These are phyloP conservation scores for Cunninghamia lanceolata DNA, from an alignment of 75 land plant genomes.

Conservation along the genomic window DNA sequence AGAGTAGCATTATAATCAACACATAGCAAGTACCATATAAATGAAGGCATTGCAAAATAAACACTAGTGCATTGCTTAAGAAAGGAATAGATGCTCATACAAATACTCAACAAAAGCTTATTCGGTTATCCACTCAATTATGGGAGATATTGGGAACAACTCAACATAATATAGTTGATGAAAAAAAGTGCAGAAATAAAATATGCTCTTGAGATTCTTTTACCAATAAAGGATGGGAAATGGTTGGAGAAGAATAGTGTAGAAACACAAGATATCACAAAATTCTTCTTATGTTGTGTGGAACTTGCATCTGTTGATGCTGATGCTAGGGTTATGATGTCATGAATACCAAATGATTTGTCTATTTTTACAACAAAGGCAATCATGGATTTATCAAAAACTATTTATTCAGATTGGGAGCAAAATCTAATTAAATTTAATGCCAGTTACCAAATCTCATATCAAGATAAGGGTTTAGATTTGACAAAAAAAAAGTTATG, in stretches of 20 bases:
- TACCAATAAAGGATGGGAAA: constrained; percentile 4
- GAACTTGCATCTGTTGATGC: neutral
- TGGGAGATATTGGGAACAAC: neutral
- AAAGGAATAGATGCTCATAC: no score
- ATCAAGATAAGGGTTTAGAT: no score
- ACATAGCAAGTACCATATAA: no score
- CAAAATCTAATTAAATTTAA: neutral
- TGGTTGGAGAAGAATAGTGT: constrained; percentile 1
- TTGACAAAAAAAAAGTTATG: neutral
- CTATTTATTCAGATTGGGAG: neutral
- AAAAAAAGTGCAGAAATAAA: constrained; percentile 7
- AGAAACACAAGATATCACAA: no score
- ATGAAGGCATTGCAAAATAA: no score
- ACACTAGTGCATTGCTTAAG: no score
- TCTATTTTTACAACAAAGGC: neutral
- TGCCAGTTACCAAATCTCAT: neutral
- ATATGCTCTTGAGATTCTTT: neutral
- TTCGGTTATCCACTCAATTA: constrained; percentile 1
- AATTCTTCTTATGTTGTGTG: neutral
- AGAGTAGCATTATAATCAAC: no score
- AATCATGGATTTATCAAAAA: no score
- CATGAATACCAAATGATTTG: neutral
- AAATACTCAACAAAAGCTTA: no score
- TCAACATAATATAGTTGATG: neutral
- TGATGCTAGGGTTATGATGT: neutral